Base-by-base conservation (phyloP, 2,329 filamentous ascomycete species). In the Ophiostoma novo-ulmi region DNA sequence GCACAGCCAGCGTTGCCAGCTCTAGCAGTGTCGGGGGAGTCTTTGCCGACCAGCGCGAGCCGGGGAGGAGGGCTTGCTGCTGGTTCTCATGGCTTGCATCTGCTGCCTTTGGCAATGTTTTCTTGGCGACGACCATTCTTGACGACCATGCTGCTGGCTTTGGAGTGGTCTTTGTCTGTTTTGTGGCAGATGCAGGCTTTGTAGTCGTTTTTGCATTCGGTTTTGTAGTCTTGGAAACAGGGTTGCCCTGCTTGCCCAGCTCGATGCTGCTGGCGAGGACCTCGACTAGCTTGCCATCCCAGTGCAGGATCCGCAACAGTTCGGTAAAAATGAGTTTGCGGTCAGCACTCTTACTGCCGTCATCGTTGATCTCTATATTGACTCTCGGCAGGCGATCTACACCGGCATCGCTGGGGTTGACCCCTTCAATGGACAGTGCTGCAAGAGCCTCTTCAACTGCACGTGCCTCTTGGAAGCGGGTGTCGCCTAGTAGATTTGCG, bases 231-330 rank as follows among this genome's bases (percentile, higher is more conserved):
- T 36, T 67, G 14, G 48, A 11, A 20, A 38, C n/a, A 31, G 48
- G 41, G 7, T 38, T 63, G 44, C 6, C 35, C 58, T 61, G 48
- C 36, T 48, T 35, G 36, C 11, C n/a, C 10, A 26, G 17, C 1
- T 55, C 63, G 22, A 17, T 26, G 22, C 52, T 22, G 26, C 31
- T 39, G 26, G n/a, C 41, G 31, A 3, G 31, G 4, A 69, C 64
- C 1, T 55, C 63, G 26, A 61, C 70, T 26, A 71, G 44, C 14
- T 52, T 52, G 26, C 85, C 83, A 67, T 80, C 80, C 31, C 83
- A 83, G 76, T 93, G 91, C 22, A 92, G 80, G 22, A 91, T 85
- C 22, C 84, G 82, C 35, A 93, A 80, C 75, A 93, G 86, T 76
- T 92, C 91, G 67, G 84, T 84, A 74, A 91, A 87, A n/a, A 87